phyloP scores from a whole-genome alignment of 305 asterid species.

The Fraxinus nigra region DNA sequence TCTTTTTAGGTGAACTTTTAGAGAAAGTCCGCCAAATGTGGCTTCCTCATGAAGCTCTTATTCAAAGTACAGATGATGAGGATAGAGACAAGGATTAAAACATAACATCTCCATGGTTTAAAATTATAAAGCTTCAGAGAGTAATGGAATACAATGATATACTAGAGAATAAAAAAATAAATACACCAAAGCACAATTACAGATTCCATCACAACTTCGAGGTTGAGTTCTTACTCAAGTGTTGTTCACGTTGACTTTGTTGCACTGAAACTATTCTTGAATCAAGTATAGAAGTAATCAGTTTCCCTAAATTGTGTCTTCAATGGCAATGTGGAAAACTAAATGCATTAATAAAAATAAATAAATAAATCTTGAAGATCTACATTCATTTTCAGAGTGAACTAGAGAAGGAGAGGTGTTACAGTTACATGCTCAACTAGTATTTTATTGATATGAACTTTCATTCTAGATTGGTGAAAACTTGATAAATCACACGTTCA shows the following conservation, averaged over 20 bases:
- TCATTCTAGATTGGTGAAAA: background rate
- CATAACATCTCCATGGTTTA: background rate
- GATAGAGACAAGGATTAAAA: background rate
- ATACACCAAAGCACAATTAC: background rate
- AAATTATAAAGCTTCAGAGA: background rate
- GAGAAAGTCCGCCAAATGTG: background rate
- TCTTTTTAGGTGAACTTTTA: background rate
- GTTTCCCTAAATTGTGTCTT: background rate
- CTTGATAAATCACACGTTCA: conserved; percentile 8
- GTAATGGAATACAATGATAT: background rate
- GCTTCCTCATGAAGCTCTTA: background rate
- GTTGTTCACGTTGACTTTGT: background rate
- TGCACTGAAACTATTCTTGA: background rate
- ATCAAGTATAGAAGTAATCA: background rate
- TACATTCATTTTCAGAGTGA: background rate
- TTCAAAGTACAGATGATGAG: background rate
- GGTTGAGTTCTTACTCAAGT: background rate
- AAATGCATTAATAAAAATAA: background rate
- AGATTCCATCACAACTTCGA: background rate
- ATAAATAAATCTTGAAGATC: background rate
- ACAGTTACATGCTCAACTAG: conserved; percentile 7
- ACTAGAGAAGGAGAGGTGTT: background rate
- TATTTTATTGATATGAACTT: conserved; percentile 6
- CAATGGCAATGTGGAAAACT: background rate
- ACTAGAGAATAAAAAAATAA: background rate